These are phyloP conservation scores for Cicer chorassanicum DNA, from an alignment of 306 rosid genomes.

Conservation along the genomic window DNA sequence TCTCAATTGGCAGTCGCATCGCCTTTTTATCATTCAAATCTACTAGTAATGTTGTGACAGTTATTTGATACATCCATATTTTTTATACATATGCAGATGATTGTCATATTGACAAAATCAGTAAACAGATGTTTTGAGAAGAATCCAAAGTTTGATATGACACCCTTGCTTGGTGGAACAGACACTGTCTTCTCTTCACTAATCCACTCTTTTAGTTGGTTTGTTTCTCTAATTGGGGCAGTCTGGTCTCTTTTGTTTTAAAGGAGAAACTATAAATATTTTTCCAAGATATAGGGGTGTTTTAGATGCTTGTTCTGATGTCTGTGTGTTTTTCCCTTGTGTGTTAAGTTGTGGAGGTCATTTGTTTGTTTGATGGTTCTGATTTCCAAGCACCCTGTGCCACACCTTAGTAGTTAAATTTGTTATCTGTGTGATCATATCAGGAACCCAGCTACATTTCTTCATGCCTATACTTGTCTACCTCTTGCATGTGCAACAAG, in stretches of 20 bases:
- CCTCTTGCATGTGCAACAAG: conserved; percentile 92
- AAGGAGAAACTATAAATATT: conserved; percentile 13
- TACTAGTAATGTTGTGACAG: conserved; percentile 34
- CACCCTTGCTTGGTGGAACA: conserved; percentile 98
- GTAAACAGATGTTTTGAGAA: conserved; percentile 92
- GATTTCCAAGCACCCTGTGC: conserved; percentile 1
- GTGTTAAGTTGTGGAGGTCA: conserved; percentile 5
- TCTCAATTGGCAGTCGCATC: conserved; percentile 27
- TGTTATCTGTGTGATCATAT: conserved; percentile 46
- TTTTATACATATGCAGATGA: conserved; percentile 72
- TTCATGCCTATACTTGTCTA: conserved; percentile 93
- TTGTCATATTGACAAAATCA: conserved; percentile 90
- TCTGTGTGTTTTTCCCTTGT: conserved; percentile 27
- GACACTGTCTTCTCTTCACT: conserved; percentile 93
- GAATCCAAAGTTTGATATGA: conserved; percentile 98
- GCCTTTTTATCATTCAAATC: conserved; percentile 8
- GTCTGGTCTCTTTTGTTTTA: conserved; percentile 4
- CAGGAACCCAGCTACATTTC: conserved; percentile 97
- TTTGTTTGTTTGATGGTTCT: conserved; percentile 21
- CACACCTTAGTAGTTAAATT: conserved; percentile 20
- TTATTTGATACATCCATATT: conserved; percentile 42
- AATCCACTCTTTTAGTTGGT: conserved; percentile 91
- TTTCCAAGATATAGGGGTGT: conserved; percentile 14
- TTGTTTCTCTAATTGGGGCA: conserved; percentile 61
- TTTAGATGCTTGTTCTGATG: conserved; percentile 24